Percentiles rank a stretch among this genome's conserved stretches.
Evolutionary conservation across 305 asterid genomes (phyloP).

Genomic region (Fraxinus platypoda): DNA sequence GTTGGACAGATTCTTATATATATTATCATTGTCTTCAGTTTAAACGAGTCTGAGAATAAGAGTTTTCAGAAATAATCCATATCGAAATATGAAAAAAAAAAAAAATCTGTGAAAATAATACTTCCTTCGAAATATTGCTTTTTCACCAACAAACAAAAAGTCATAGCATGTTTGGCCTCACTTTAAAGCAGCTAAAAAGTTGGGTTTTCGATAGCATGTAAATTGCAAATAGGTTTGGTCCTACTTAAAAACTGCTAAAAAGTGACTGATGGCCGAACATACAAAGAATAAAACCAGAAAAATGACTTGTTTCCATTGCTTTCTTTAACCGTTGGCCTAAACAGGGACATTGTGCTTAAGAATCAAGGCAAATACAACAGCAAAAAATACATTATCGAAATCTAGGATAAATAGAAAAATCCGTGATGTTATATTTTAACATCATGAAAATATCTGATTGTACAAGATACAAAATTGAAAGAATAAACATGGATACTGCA

Average conservation of each 20-base stretch:
- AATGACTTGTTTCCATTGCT: background rate
- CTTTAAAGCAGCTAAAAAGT: background rate
- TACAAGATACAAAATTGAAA: constrained; percentile 38
- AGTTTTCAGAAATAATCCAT: background rate
- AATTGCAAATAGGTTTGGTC: background rate
- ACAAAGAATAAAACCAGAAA: background rate
- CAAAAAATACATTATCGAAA: background rate
- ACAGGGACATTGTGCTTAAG: background rate
- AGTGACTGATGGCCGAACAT: background rate
- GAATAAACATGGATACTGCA: constrained; percentile 30
- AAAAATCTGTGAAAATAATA: too few relatives aligned
- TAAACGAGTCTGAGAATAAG: background rate
- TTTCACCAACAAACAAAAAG: background rate
- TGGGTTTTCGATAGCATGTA: background rate
- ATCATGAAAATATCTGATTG: constrained; percentile 9
- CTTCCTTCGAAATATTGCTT: background rate
- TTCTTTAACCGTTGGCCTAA: background rate
- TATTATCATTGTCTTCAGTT: background rate
- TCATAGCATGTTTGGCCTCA: background rate
- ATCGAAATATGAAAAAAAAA: background rate
- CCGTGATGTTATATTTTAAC: background rate
- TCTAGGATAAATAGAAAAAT: background rate
- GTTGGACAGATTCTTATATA: too few relatives aligned
- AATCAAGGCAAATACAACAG: background rate
- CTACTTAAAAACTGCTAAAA: background rate